Evolutionary conservation across 768 basidiomycete species (phyloP).

Genomic region (Tulasnella sp.): DNA sequence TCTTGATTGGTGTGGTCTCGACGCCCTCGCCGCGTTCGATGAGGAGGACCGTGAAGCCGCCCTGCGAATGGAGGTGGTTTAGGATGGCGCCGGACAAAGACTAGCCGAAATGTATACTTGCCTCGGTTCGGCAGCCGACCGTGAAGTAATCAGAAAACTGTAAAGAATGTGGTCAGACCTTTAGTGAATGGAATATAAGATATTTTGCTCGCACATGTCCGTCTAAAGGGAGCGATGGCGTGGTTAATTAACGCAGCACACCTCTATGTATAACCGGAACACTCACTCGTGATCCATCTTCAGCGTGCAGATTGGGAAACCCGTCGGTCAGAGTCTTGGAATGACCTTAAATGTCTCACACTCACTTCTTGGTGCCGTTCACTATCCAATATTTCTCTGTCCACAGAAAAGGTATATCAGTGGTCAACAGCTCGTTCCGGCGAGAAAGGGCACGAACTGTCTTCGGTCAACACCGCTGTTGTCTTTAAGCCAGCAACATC

Average conservation of each 20-base stretch:
- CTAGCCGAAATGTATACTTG: constrained; percentile 6
- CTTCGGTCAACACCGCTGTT: constrained; percentile 69
- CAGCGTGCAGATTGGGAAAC: neutral
- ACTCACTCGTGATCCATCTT: constrained; percentile 64
- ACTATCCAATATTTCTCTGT: constrained; percentile 62
- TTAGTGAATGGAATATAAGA: too few species aligned
- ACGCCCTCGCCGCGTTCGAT: constrained; percentile 79
- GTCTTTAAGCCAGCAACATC: constrained; percentile 75
- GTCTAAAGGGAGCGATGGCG: neutral
- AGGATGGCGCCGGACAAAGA: constrained; percentile 28
- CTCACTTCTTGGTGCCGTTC: constrained; percentile 76
- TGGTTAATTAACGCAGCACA: neutral
- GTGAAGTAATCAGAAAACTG: constrained; percentile 53
- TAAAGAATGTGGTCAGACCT: neutral
- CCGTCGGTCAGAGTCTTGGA: neutral
- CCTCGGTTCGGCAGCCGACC: constrained; percentile 66
- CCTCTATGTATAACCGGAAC: neutral
- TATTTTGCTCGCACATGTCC: constrained; percentile 1
- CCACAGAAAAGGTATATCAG: neutral
- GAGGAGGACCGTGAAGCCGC: constrained; percentile 79
- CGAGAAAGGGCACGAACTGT: constrained; percentile 49
- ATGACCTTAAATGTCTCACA: neutral
- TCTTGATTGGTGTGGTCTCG: constrained; percentile 82
- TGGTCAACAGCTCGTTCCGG: neutral
- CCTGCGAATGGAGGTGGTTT: constrained; percentile 38